Evolutionary conservation across 129 eudicot genomes (phyloP).

Genomic region (Flaveria bidentis): DNA sequence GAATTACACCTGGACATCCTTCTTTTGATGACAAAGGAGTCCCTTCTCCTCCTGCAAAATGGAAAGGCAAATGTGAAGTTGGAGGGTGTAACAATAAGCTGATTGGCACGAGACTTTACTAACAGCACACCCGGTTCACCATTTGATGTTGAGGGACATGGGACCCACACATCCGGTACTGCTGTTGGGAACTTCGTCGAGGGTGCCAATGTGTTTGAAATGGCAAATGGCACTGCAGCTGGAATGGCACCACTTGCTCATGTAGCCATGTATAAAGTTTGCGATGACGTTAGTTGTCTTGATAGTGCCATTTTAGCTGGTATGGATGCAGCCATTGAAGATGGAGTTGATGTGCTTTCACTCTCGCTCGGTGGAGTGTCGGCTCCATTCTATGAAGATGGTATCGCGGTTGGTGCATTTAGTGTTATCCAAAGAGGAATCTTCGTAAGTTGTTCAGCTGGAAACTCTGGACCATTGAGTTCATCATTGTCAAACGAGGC

Average conservation of each 20-base stretch:
- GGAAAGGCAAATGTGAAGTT: conserved; percentile 44
- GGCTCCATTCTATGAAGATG: conserved; percentile 34
- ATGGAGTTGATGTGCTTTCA: conserved; percentile 45
- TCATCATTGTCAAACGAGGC: conserved; percentile 39
- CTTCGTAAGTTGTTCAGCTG: conserved; percentile 43
- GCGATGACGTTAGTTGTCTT: conserved; percentile 23
- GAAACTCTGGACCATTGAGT: conserved; percentile 34
- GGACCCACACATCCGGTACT: conserved; percentile 46
- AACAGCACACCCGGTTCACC: conserved; percentile 27
- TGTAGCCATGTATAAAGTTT: conserved; percentile 49
- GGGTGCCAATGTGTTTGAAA: conserved; percentile 41
- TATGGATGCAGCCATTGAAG: conserved; percentile 41
- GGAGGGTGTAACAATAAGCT: conserved; percentile 37
- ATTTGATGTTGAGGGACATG: conserved; percentile 40
- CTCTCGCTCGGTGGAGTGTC: conserved; percentile 43
- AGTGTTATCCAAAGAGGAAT: conserved; percentile 42
- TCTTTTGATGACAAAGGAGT: conserved; percentile 41
- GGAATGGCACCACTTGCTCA: conserved; percentile 48
- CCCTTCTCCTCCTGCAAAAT: conserved; percentile 41
- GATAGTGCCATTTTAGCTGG: conserved; percentile 40
- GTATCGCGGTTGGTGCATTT: conserved; percentile 37
- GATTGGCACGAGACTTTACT: conserved; percentile 38
- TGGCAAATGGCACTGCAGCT: conserved; percentile 41
- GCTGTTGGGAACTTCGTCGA: conserved; percentile 41
- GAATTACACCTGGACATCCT: conserved; percentile 41